Evolutionary conservation across 345 rosid species (phyloP), one percentile per base, ranked within the genome.

Genomic region (Cardiospermum halicacabum): DNA sequence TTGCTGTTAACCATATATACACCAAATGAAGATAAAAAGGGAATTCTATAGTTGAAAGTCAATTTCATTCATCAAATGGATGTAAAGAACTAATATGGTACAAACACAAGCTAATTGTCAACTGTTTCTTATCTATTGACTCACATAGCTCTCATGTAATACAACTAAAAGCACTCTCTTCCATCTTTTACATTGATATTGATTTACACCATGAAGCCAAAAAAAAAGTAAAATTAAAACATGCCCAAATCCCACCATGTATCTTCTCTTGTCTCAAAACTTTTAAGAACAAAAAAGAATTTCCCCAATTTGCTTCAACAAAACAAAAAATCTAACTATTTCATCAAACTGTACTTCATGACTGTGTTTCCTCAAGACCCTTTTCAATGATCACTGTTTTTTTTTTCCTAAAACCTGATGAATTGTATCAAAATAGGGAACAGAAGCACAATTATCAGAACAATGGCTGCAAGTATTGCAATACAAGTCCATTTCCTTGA

Each of bases 401-500:
- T 18, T 61, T 55, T 15, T 54, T 62, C 56, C 16, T 22, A 0
- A 7, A 22, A 15, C 53, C 7, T 12, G 40, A 27, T 6, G 27
- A 73, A 56, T 45, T 74, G 55, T 9, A 88, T 84, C 2, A 77
- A 56, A 32, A 74, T 65, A 30, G 98, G 91, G 25, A 89, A 36
- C 4, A 85, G 39, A 63, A 92, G 73, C 50, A 85, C 54, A 60
- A 73, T 30, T 9, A 79, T 10, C 34, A 92, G 58, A 15, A 84
- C 49, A 56, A 72, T 26, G 32, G 75, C 80, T n/a, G 78, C 85
- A 50, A 81, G 13, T 5, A 82, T 65, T 21, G 95, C 96, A 54
- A 75, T 72, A 72, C 79, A 89, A 5, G 82, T 85, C 89, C 98
- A 87, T 47, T 85, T 85, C 68, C 98, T 84, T 13, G 95, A 84